These are phyloP conservation scores for Euphorbia peplus DNA, from an alignment of 345 rosid genomes.

Conservation along the genomic window DNA sequence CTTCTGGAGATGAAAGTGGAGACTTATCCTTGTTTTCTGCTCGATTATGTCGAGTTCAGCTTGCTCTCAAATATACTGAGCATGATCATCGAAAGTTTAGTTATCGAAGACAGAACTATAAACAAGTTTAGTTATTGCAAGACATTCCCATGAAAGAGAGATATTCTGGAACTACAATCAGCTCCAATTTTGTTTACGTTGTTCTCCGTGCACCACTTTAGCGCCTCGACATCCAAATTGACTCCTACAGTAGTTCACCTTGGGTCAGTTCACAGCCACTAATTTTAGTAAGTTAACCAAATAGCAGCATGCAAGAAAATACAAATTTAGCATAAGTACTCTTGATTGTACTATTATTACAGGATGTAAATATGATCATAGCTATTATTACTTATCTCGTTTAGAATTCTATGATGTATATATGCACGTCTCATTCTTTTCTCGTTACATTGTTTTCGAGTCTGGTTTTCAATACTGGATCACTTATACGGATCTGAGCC, in stretches of 20 bases:
- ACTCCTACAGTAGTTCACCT: constrained; percentile 85
- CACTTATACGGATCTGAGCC: too few relatives aligned
- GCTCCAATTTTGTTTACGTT: constrained; percentile 60
- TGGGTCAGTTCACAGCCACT: constrained; percentile 77
- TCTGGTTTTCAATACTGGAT: too few relatives aligned
- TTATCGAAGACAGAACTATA: not conserved
- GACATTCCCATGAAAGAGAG: constrained; percentile 80
- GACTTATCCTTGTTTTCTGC: constrained; percentile 81
- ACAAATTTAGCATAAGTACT: too few relatives aligned
- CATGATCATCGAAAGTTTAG: not conserved
- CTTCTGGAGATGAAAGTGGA: constrained; percentile 74
- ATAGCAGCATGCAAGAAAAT: too few relatives aligned
- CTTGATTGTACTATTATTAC: too few relatives aligned
- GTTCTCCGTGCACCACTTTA: constrained; percentile 78
- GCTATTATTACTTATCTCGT: too few relatives aligned
- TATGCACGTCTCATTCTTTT: too few relatives aligned
- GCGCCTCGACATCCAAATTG: constrained; percentile 81
- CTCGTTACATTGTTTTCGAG: too few relatives aligned
- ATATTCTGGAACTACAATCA: constrained; percentile 68
- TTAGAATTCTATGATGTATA: too few relatives aligned
- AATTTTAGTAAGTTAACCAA: too few relatives aligned
- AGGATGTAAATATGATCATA: too few relatives aligned
- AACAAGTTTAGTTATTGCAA: constrained; percentile 53
- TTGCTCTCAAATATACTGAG: constrained; percentile 88
- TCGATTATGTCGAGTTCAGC: constrained; percentile 72